phyloP scores from a whole-genome alignment of 2,329 filamentous ascomycete species.

The Fusarium tuaranense region DNA sequence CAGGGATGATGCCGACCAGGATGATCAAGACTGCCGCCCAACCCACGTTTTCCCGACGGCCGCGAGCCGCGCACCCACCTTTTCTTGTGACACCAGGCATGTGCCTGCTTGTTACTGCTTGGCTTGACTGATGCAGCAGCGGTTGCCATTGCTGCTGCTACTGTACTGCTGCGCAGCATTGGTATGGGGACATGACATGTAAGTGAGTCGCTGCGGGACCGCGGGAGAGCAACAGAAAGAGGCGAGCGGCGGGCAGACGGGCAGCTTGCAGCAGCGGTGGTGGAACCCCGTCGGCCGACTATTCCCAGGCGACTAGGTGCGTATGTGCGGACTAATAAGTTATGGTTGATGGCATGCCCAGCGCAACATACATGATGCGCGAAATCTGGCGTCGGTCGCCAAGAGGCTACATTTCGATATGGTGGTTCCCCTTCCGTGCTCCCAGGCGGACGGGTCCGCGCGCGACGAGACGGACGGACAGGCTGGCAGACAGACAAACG shows the following conservation, averaged over 20 bases:
- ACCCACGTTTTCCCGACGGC: slow-evolving; percentile 39
- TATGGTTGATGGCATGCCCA: slow-evolving; percentile 2
- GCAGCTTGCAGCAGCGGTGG: slow-evolving; percentile 11
- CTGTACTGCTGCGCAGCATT: slow-evolving; percentile 2
- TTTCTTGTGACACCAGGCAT: slow-evolving; percentile 12
- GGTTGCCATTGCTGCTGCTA: neutral
- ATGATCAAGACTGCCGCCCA: slow-evolving; percentile 22
- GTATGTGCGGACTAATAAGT: neutral
- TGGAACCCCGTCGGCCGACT: slow-evolving; percentile 13
- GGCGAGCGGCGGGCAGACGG: slow-evolving; percentile 2
- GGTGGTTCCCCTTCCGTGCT: slow-evolving; percentile 28
- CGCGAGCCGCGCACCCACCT: slow-evolving; percentile 24
- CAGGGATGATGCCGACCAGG: slow-evolving; percentile 36
- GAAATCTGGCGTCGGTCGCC: slow-evolving; percentile 32
- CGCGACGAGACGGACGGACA: slow-evolving; percentile 2
- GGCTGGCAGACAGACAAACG: slow-evolving; percentile 20
- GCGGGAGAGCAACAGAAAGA: slow-evolving; percentile 6
- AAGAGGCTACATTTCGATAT: slow-evolving; percentile 15
- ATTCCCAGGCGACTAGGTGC: neutral
- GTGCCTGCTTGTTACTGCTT: slow-evolving; percentile 6
- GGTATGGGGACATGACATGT: slow-evolving; percentile 30
- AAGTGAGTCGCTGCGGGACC: slow-evolving; percentile 9
- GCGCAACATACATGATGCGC: slow-evolving; percentile 32
- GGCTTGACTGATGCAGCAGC: neutral
- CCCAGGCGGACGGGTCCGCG: slow-evolving; percentile 37